Evolutionary conservation across 352 stramenopile species (phyloP).

Genomic region (Globisporangium yorkense): DNA sequence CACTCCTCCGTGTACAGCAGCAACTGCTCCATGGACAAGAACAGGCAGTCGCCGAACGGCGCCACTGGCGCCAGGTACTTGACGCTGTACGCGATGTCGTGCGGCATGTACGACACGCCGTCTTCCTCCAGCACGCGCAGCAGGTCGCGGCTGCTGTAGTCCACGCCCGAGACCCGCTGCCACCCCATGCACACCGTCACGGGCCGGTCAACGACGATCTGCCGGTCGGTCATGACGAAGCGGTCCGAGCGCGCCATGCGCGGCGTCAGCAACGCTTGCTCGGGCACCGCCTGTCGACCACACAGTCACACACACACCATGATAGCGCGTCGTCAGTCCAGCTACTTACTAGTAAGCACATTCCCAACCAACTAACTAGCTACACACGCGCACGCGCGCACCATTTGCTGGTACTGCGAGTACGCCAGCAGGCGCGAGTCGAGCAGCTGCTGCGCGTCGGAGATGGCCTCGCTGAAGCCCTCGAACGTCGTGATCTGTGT

Average conservation of each 20-base stretch:
- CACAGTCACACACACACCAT: neutral
- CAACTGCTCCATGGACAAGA: constrained; percentile 84
- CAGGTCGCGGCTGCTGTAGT: constrained; percentile 65
- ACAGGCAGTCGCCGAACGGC: constrained; percentile 83
- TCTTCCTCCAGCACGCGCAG: constrained; percentile 79
- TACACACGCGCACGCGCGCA: constrained; percentile 14
- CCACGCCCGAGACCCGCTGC: constrained; percentile 71
- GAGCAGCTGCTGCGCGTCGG: constrained; percentile 61
- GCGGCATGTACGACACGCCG: constrained; percentile 77
- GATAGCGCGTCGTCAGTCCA: neutral
- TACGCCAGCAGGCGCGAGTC: constrained; percentile 78
- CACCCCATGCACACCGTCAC: constrained; percentile 86
- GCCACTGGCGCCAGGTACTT: constrained; percentile 82
- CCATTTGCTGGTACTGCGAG: constrained; percentile 82
- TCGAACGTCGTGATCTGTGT: constrained; percentile 83
- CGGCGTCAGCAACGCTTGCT: constrained; percentile 60
- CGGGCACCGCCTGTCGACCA: constrained; percentile 33
- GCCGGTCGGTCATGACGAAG: constrained; percentile 55
- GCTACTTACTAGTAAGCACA: too few relatives aligned
- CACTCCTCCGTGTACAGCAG: constrained; percentile 83
- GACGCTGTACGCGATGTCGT: constrained; percentile 85
- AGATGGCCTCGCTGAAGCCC: constrained; percentile 72
- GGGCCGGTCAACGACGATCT: constrained; percentile 55
- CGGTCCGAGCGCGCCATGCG: constrained; percentile 40
- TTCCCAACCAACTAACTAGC: neutral